These are phyloP conservation scores for Thielaviopsis ethacetica DNA, from an alignment of 2,329 filamentous ascomycete genomes.

Conservation along the genomic window DNA sequence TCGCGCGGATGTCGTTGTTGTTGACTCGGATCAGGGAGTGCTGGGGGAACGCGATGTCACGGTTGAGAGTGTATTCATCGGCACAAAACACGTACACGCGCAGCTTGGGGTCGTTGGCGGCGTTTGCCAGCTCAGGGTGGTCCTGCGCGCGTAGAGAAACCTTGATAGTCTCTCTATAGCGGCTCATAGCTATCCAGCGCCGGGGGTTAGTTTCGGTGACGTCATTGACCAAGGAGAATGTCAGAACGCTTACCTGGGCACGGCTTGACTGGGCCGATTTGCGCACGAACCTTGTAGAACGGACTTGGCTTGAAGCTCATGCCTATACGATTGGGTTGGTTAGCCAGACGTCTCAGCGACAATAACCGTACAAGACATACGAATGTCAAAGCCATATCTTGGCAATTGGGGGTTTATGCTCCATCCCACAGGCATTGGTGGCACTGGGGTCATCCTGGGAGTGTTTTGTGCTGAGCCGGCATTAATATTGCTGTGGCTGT, in stretches of 20 bases:
- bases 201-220: neutral
- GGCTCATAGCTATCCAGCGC: constrained; percentile 36
- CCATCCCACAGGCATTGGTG: neutral
- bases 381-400: neutral
- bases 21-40: constrained; percentile 91
- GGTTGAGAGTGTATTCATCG: constrained; percentile 41
- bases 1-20: constrained; percentile 74
- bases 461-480: neutral
- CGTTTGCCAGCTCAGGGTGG: constrained; percentile 33
- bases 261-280: constrained; percentile 46
- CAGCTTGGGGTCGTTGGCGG: constrained; percentile 43
- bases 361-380: neutral
- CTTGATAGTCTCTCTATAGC: constrained; percentile 32
- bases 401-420: neutral
- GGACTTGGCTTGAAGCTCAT: constrained; percentile 51
- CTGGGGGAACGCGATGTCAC: constrained; percentile 78
- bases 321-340: neutral
- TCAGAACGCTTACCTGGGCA: constrained; percentile 51
- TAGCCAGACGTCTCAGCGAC: neutral
- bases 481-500: neutral
- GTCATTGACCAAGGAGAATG: constrained; percentile 2
- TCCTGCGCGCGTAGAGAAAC: constrained; percentile 33
- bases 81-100: constrained; percentile 76
- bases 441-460: neutral
- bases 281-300: constrained; percentile 58